Evolutionary conservation across 345 rosid species (phyloP).

Genomic region (Noccaea caerulescens): DNA sequence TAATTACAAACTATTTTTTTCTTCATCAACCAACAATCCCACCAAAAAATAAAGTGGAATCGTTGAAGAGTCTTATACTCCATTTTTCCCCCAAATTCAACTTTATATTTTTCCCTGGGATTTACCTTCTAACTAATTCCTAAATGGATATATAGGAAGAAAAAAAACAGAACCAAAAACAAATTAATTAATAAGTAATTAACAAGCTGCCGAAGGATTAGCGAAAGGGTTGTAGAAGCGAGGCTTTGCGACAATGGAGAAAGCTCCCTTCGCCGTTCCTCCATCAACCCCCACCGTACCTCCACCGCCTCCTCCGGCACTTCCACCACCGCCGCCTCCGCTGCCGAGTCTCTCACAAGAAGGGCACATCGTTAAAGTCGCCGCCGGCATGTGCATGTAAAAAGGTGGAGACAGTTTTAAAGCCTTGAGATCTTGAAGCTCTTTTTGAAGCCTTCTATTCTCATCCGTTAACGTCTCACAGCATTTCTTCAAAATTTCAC

Average conservation of each 20-base stretch:
- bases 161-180: not conserved
- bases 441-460: slow-evolving; percentile 92
- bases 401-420: slow-evolving; percentile 61
- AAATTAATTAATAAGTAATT: slow-evolving; percentile 34
- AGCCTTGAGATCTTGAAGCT: slow-evolving; percentile 76
- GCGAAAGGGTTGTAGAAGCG: slow-evolving; percentile 72
- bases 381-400: slow-evolving; percentile 83
- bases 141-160: slow-evolving; percentile 11
- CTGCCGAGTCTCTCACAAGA: slow-evolving; percentile 74
- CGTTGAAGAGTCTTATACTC: slow-evolving; percentile 44
- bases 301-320: slow-evolving; percentile 21
- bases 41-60: slow-evolving; percentile 70
- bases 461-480: slow-evolving; percentile 91
- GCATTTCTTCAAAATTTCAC: slow-evolving; percentile 85
- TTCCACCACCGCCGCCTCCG: slow-evolving; percentile 38
- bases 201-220: slow-evolving; percentile 90
- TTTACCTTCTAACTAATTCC: slow-evolving; percentile 22
- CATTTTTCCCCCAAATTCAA: slow-evolving; percentile 18
- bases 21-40: slow-evolving; percentile 57
- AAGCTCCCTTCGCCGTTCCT: slow-evolving; percentile 38
- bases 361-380: slow-evolving; percentile 77
- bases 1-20: slow-evolving; percentile 54
- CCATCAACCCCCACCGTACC: slow-evolving; percentile 34
- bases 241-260: slow-evolving; percentile 49
- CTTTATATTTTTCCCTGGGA: slow-evolving; percentile 14